Evolutionary conservation across 768 basidiomycete genomes (phyloP).

Genomic region (Pisolithus albus): DNA sequence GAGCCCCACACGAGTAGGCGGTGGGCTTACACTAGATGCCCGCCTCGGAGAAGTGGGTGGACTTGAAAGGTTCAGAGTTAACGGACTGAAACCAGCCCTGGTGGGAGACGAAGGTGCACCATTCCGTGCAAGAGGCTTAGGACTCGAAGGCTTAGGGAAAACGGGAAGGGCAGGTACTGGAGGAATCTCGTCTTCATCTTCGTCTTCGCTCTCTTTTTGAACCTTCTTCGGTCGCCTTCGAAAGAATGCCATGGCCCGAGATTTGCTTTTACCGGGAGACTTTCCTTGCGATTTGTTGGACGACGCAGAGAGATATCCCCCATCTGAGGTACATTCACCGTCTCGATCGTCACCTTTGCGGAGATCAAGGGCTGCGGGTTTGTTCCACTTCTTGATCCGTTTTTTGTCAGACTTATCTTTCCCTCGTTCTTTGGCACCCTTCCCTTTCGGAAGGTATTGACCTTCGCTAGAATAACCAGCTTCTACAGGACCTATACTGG

Average conservation of each 20-base stretch:
- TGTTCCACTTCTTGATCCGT: slow-evolving; percentile 14
- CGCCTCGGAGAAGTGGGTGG: slow-evolving; percentile 15
- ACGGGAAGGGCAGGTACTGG: slow-evolving; percentile 27
- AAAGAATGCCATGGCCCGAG: slow-evolving; percentile 29
- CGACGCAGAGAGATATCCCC: slow-evolving; percentile 29
- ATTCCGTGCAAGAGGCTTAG: slow-evolving; percentile 20
- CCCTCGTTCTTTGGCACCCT: slow-evolving; percentile 6
- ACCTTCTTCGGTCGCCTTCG: slow-evolving; percentile 25
- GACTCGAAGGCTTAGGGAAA: slow-evolving; percentile 23
- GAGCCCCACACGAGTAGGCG: slow-evolving; percentile 10
- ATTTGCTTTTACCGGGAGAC: slow-evolving; percentile 21
- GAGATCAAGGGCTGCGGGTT: slow-evolving; percentile 11
- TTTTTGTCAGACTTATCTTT: slow-evolving; percentile 15
- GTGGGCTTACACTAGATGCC: slow-evolving; percentile 23
- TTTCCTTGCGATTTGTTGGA: slow-evolving; percentile 27
- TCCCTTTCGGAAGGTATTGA: slow-evolving; percentile 25
- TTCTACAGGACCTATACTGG: slow-evolving; percentile 16
- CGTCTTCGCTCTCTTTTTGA: slow-evolving; percentile 22
- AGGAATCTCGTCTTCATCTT: slow-evolving; percentile 23
- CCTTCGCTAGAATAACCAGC: slow-evolving; percentile 26
- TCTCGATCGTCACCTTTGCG: slow-evolving; percentile 16
- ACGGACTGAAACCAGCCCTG: slow-evolving; percentile 22
- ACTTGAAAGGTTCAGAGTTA: slow-evolving; percentile 19
- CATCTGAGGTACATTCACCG: slow-evolving; percentile 21
- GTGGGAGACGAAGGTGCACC: slow-evolving; percentile 21